Evolutionary conservation across 768 basidiomycete species (phyloP), one percentile per base, ranked within the genome.

Genomic region (Lactarius hatsudake): DNA sequence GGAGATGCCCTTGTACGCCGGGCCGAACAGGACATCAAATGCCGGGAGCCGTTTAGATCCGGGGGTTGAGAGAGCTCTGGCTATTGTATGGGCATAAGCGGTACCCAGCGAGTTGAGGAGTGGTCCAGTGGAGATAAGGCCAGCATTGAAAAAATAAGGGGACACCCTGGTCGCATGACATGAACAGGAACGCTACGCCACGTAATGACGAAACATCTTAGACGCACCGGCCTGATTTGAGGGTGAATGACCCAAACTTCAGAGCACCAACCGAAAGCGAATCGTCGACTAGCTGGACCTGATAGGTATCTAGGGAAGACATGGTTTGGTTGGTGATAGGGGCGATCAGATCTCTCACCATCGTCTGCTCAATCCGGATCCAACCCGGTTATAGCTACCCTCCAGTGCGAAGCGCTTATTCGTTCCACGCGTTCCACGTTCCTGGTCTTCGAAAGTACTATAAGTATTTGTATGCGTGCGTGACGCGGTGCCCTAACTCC

Each of bases 61-160:
- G 7, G 75, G 72, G 55, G 75, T 63, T 51, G 81, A 79, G 9
- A 80, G 78, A 0, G 90, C 83, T 26, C 80, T 76, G 15, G 84
- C 79, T 73, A 98, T 91, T 15, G 91, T 89, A 1, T 87, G 78
- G 2, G 96, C 93, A 72, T 96, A 98, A 5, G 95, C 93, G 3
- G 84, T 80, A 10, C 94, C 87, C 56, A 96, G 80, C 2, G 87
- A 82, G 40, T 88, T 78, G 57, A 98, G 86, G 45, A 96, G 87
- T 0, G 89, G 85, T 0, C 95, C 94, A 2, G 89, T 87, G 75
- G 87, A 91, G 71, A 99, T 82, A 26, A 94, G 83, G 13, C 93
- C 93, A 2, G 95, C 94, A 73, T 98, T 98, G 83, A 98, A 95
- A 77, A 98, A 99, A 79, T 98, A 98, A 1, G 96, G 97, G 9